Percentiles rank a stretch among this genome's conserved stretches.
Evolutionary conservation across 768 basidiomycete species (phyloP).

Genomic region (Suillus tomentosus): DNA sequence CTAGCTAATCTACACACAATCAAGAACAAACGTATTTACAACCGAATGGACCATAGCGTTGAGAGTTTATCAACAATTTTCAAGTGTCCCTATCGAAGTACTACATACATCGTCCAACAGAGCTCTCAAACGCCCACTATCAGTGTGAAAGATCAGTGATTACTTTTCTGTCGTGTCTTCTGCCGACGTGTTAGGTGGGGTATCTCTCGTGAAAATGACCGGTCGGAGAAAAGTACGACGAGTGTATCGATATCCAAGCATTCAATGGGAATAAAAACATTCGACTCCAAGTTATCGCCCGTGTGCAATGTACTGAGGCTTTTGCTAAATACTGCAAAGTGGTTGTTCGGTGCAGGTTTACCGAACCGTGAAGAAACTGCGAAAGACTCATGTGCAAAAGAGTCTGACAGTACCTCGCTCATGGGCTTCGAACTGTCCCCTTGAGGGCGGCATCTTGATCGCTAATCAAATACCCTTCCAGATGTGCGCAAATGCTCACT

Average conservation of each 20-base stretch:
- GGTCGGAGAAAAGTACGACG: conserved; percentile 16
- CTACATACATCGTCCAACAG: conserved; percentile 22
- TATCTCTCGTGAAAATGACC: conserved; percentile 21
- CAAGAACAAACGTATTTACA: neutral
- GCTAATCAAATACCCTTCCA: neutral
- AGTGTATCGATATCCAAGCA: conserved; percentile 8
- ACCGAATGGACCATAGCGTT: neutral
- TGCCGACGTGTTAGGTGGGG: conserved; percentile 3
- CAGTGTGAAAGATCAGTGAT: neutral
- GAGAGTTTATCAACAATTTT: neutral
- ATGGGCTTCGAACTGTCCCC: conserved; percentile 17
- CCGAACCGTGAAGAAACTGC: conserved; percentile 19
- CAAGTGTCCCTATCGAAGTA: neutral
- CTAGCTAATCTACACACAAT: neutral
- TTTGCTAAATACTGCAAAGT: conserved; percentile 6
- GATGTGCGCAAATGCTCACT: conserved; percentile 13
- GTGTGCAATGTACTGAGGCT: conserved; percentile 6
- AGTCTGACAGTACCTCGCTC: conserved; percentile 18
- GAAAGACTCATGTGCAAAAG: conserved; percentile 19
- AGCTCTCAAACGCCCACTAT: conserved; percentile 18
- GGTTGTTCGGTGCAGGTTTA: conserved; percentile 5
- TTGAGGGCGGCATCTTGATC: conserved; percentile 1
- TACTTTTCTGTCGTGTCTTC: neutral
- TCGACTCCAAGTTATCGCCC: conserved; percentile 25
- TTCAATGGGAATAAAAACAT: conserved; percentile 14